phyloP scores from a whole-genome alignment of 2,329 filamentous ascomycete genomes.

The Metarhizium brunneum region DNA sequence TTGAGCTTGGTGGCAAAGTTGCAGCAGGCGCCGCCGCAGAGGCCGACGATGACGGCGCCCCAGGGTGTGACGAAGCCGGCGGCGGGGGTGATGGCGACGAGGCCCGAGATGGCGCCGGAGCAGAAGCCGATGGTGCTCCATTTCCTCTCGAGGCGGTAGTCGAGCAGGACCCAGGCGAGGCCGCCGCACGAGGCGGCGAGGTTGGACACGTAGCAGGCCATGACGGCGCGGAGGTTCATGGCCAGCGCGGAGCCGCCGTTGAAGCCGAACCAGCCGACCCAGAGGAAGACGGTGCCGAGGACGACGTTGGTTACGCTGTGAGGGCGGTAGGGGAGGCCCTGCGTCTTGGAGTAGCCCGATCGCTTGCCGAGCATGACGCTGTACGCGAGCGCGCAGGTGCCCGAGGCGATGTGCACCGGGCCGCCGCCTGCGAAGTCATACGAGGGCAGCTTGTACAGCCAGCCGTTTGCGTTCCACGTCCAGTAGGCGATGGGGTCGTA shows the following conservation, averaged over 20 bases:
- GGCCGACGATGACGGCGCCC: constrained; percentile 48
- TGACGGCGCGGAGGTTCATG: constrained; percentile 78
- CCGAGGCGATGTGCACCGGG: constrained; percentile 66
- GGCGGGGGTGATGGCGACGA: constrained; percentile 79
- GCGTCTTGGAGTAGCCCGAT: constrained; percentile 48
- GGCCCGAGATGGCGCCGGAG: constrained; percentile 76
- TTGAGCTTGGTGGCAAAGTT: constrained; percentile 84
- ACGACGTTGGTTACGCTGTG: constrained; percentile 69
- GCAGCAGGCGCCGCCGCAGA: constrained; percentile 55
- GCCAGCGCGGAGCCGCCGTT: constrained; percentile 77
- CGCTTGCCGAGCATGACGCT: constrained; percentile 65
- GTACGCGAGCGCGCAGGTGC: constrained; percentile 63
- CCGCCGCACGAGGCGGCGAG: constrained; percentile 74
- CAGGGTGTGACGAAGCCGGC: constrained; percentile 70
- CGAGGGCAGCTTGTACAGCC: constrained; percentile 58
- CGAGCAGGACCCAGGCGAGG: constrained; percentile 75
- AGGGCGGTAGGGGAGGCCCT: constrained; percentile 56
- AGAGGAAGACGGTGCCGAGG: constrained; percentile 66
- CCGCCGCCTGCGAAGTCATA: constrained; percentile 70
- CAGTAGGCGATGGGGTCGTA: constrained; percentile 69
- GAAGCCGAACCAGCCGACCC: constrained; percentile 97
- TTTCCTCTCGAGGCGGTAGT: constrained; percentile 86
- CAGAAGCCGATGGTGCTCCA: constrained; percentile 94
- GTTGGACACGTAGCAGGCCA: constrained; percentile 85
- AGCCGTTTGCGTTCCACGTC: constrained; percentile 63